Base-by-base conservation (phyloP, 805 yeast species). In the Candida wancherniae region DNA sequence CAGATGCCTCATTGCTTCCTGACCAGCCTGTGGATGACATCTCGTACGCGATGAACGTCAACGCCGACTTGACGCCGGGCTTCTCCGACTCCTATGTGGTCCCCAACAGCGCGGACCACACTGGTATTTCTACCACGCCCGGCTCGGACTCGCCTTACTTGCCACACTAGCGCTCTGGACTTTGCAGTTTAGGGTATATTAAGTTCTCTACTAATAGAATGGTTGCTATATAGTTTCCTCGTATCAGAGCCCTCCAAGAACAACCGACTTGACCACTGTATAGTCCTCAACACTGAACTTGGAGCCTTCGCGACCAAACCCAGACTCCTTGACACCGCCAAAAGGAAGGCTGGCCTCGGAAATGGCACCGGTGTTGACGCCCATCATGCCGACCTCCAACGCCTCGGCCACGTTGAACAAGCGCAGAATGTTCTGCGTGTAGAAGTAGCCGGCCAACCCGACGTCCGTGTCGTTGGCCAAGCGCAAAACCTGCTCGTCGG, bases 221-320 rank as follows among this genome's bases (percentile, higher is more conserved):
- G 6, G n/a, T 5, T 21, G 23, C 12, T 21, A 7, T 7, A 9
- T 21, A n/a, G 3, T 12, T 17, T 12, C 22, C 18, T 8, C 16
- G 12, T n/a, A 6, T 11, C 20, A 35, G 13, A 35, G 34, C 10
- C 39, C 39, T 4, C 42, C 42, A 22, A 37, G 26, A 24, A 79
- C 83, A 22, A 83, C 58, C 10, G 84, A 69, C 61, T 84, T 84
- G 39, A 80, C 55, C 14, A 71, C 70, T 6, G 75, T 61, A 58
- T 82, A 83, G 55, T 84, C 92, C 34, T 82, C 85, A 30, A 81
- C 53, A 22, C 92, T 92, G 52, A 75, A 77, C 48, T 72, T 70
- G 15, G 87, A 79, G 34, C 87, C 88, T 61, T 82, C 88, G 57
- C 87, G 73, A 32, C 92, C 90, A 45, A 78, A 80, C 1, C 90